Base-by-base conservation (phyloP, 345 rosid species). In the Turnera subulata region DNA sequence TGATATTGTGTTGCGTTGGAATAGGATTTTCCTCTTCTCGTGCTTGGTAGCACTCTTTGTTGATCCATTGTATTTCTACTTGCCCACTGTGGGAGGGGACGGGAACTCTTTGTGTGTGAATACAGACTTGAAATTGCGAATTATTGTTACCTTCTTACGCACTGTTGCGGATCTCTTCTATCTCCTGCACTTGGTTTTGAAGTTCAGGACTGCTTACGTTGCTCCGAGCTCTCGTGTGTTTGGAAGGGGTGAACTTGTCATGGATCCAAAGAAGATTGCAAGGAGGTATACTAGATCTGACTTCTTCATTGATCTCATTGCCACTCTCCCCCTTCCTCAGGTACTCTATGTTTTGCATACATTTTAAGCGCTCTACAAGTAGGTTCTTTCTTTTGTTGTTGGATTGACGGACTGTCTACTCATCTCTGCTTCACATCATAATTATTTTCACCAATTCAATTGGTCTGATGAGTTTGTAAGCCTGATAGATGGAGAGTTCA, bases 161-260 rank as follows among this genome's bases (percentile, higher is more conserved):
- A 86, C 96, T 1, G 56, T 82, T 56, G 95, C 98, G 0, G 96
- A 91, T 74, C 81, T 91, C 42, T 86, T 91, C 68, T 91, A 91
- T 70, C 55, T 86, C 63, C 68, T 91, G 35, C 98, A 89, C 71
- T 77, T 89, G 74, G 59, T 91, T 50, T 72, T 91, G 53, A 88
- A 91, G 73, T 88, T 91, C 60, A 82, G 98, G 72, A 91, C 98
- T 0, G 98, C 92, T 61, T 91, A 76, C 58, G 70, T 88, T 11
- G 95, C 98, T 0, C 95, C 95, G 0, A 86, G 83, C 64, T 75
- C 96, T 69, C 74, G 95, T 48, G 88, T 91, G 38, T 91, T 91
- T 66, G 95, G 96, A 37, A 84, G 91, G 83, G 98, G 98, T 44
- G 96, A 91, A 63, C 89, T 91, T 62, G 96, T 91, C 49, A 88